phyloP scores from a whole-genome alignment of 208 protist genomes.

The Wallacemonas sp. region DNA sequence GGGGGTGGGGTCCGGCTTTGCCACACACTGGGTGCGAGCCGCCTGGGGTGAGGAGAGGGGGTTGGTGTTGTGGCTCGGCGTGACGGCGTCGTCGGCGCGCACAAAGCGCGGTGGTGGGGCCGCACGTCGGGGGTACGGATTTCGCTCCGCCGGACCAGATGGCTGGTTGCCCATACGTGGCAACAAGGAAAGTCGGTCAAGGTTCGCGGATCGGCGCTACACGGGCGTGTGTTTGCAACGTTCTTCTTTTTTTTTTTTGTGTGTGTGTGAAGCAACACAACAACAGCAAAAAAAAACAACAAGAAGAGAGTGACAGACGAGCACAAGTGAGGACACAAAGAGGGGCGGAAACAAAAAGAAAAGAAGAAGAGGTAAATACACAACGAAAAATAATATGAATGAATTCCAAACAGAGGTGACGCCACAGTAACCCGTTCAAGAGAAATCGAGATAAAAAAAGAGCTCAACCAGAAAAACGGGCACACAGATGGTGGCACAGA shows the following conservation, averaged over 20 bases:
- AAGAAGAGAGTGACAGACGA: background rate
- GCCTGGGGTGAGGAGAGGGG: background rate
- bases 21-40: no score
- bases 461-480: no score
- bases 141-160: background rate
- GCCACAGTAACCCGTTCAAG: no score
- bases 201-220: no score
- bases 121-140: background rate
- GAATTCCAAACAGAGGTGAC: no score
- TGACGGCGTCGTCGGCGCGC: background rate
- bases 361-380: slow-evolving; percentile 10
- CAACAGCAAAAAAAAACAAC: slow-evolving; percentile 5
- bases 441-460: no score
- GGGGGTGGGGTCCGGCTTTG: no score
- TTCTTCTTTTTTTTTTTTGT: no score
- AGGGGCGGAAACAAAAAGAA: slow-evolving; percentile 12
- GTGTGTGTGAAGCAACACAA: slow-evolving; percentile 16
- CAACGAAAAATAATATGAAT: no score
- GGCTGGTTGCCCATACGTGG: slow-evolving; percentile 5
- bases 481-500: no score
- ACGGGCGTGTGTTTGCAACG: no score
- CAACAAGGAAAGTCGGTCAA: background rate
- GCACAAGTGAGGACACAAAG: no score
- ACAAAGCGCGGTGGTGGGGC: background rate
- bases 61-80: background rate